phyloP scores from a whole-genome alignment of 495 filamentous ascomycete species.

The Penicillium steckii region DNA sequence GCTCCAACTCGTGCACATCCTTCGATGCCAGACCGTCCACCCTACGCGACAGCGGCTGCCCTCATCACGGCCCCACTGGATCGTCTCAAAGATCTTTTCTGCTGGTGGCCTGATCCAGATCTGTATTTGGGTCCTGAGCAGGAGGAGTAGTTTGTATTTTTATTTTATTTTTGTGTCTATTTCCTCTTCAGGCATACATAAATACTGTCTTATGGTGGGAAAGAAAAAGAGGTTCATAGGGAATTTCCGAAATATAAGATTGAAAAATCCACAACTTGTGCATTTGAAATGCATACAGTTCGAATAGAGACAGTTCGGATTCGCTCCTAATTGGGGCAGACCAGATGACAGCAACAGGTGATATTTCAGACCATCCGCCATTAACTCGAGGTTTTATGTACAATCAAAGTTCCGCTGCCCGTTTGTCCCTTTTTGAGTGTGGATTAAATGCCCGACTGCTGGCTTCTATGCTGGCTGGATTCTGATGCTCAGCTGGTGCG shows the following conservation, averaged over 20 bases:
- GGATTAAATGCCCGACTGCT: neutral
- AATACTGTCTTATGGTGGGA: no score
- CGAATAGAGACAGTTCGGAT: no score
- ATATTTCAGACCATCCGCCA: no score
- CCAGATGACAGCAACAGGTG: no score
- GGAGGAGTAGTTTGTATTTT: slow-evolving; percentile 2
- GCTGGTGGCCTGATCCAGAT: slow-evolving; percentile 27
- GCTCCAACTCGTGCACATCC: slow-evolving; percentile 59
- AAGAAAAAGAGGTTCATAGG: no score
- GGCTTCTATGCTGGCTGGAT: neutral
- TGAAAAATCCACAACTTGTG: no score
- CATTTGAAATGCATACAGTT: no score
- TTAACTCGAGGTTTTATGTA: no score
- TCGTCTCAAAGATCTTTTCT: slow-evolving; percentile 32
- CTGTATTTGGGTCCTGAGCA: neutral
- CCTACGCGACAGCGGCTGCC: slow-evolving; percentile 26
- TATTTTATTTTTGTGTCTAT: no score
- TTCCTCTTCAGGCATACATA: no score
- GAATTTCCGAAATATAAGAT: no score
- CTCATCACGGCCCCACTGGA: slow-evolving; percentile 34
- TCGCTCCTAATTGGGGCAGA: no score
- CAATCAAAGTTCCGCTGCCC: neutral
- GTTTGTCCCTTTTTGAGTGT: neutral
- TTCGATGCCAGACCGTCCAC: slow-evolving; percentile 24
- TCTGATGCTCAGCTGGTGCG: neutral